phyloP scores from a whole-genome alignment of 805 yeast species.

The Scheffersomyces ergatensis region DNA sequence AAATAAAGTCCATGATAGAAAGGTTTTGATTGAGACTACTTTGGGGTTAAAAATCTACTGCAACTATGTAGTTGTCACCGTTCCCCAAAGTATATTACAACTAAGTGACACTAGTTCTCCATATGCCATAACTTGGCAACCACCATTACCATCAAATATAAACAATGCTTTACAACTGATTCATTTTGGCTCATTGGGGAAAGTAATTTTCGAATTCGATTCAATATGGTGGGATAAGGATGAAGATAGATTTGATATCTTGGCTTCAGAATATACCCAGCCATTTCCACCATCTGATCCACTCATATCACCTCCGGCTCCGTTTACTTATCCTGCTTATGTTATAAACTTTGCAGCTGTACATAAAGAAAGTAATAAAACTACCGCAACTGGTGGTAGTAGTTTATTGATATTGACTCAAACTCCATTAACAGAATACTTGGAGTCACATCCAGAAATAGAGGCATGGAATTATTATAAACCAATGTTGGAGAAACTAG shows the following conservation, averaged over 20 bases:
- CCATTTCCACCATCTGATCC: constrained; percentile 3
- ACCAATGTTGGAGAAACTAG: constrained; percentile 46
- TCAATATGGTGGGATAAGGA: constrained; percentile 41
- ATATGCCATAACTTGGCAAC: constrained; percentile 45
- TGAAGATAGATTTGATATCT: constrained; percentile 39
- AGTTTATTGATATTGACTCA: constrained; percentile 67
- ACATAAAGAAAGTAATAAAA: constrained; percentile 12
- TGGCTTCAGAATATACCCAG: constrained; percentile 11
- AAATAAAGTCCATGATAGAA: constrained; percentile 8
- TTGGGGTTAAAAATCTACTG: constrained; percentile 31
- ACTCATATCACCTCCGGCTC: constrained; percentile 26
- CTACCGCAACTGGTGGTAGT: constrained; percentile 32
- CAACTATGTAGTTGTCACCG: constrained; percentile 66
- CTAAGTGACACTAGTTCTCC: constrained; percentile 24
- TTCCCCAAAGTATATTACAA: constrained; percentile 72
- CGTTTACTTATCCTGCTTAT: constrained; percentile 60
- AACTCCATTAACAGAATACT: constrained; percentile 64
- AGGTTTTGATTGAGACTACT: constrained; percentile 30
- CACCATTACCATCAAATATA: constrained; percentile 18
- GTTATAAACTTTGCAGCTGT: constrained; percentile 58
- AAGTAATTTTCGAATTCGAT: constrained; percentile 41
- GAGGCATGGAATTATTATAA: constrained; percentile 56
- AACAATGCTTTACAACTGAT: constrained; percentile 18
- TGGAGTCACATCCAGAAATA: constrained; percentile 46
- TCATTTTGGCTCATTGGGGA: constrained; percentile 41